Base-by-base conservation (phyloP, 441 rosid genomes). In the Bruguiera hainesii region DNA sequence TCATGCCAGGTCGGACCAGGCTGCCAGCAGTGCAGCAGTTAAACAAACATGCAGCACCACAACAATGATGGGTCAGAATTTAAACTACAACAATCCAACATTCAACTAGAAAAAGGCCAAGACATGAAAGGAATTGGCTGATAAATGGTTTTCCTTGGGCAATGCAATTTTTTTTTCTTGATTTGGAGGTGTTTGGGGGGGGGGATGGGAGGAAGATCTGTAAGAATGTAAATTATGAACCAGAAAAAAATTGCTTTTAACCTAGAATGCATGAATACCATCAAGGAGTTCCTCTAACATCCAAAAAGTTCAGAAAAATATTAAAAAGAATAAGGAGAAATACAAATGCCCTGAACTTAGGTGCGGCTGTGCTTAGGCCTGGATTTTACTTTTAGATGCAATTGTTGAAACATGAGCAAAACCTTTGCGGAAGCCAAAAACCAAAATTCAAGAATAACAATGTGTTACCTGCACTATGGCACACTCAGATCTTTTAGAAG, bases 1-100 rank as follows among this genome's bases (percentile, higher is more conserved):
- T 92, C 92, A 78, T 72, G 80, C 99, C 99, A 95, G 48, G 89
- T 85, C 70, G 89, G 83, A 81, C 97, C 99, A 81, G 93, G 99
- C 99, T 95, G 80, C 80, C 83, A 82, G 69, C 73, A 80, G 65
- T 74, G 79, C 6, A 51, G 29, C 60, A 73, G 48, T 31, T 64
- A 65, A 62, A 21, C 33, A 65, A 60, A 68, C 33, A 52, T 62
- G 60, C 68, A 56, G 66, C 53, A 73, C 37, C 48, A 37, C 57
- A 69, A 42, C 16, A 23, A 55, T 55, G 18, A 55, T 55, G 28
- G 11, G 16, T 30, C 20, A 58, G 28, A 61, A 49, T 28, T 6
- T 33, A 26, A 31, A 58, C 50, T 16, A 60, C 19, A 11, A 30
- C 1, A 65, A 67, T 55, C 70, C 70, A 25, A 61, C 49, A 10